phyloP scores from a whole-genome alignment of 345 rosid genomes.

The Lenwebbia sp. region DNA sequence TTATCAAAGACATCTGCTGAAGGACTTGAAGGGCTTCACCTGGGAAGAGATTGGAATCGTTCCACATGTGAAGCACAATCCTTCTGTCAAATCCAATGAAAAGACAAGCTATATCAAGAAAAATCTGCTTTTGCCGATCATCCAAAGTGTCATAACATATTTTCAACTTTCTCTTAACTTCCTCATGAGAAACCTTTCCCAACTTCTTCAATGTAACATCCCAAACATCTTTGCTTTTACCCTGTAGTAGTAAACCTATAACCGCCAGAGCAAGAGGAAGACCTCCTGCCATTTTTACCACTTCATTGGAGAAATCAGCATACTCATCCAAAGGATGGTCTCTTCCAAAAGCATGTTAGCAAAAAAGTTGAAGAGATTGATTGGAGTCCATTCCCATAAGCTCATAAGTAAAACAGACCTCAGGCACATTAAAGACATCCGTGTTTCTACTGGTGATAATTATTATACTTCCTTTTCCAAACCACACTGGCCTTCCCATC shows the following conservation, averaged over 20 bases:
- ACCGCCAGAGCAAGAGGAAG: not conserved
- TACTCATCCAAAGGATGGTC: not conserved
- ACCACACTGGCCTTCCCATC: rapidly evolving
- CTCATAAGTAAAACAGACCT: not conserved
- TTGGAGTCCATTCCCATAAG: not conserved
- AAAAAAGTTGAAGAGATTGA: not conserved
- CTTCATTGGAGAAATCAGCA: not conserved
- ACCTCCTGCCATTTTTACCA: no score
- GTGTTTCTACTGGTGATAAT: not conserved
- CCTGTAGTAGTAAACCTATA: rapidly evolving
- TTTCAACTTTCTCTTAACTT: not conserved
- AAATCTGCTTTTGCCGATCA: rapidly evolving
- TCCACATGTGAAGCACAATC: not conserved
- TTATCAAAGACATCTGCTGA: not conserved
- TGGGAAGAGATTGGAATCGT: not conserved
- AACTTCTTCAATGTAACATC: not conserved
- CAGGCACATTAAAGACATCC: not conserved
- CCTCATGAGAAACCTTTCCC: rapidly evolving
- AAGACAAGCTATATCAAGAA: not conserved
- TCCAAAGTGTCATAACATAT: not conserved
- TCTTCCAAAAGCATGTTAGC: not conserved
- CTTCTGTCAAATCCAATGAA: not conserved
- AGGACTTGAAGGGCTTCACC: not conserved
- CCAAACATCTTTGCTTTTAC: not conserved
- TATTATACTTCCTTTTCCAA: not conserved